phyloP scores from a whole-genome alignment of 2,329 filamentous ascomycete genomes.

The Magnaporthiopsis rhizophila region DNA sequence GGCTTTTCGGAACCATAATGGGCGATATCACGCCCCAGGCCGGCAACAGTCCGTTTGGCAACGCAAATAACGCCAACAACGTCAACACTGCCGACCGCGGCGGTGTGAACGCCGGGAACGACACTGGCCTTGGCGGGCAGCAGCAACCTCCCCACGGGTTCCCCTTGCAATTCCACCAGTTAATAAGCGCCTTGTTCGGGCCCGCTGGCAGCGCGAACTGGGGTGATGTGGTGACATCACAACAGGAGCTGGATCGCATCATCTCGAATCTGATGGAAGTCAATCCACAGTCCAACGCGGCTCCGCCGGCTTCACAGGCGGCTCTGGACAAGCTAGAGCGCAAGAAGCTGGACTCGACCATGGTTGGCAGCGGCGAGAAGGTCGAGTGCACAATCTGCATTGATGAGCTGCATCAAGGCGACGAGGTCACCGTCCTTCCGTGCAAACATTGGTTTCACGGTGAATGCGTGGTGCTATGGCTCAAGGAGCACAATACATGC shows the following conservation, averaged over 20 bases:
- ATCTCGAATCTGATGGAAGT: slow-evolving; percentile 85
- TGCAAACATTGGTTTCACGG: slow-evolving; percentile 95
- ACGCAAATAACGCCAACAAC: slow-evolving; percentile 14
- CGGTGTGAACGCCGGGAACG: slow-evolving; percentile 13
- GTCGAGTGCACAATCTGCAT: slow-evolving; percentile 95
- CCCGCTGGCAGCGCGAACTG: slow-evolving; percentile 42
- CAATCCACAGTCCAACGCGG: slow-evolving; percentile 66
- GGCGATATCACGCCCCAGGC: slow-evolving; percentile 20
- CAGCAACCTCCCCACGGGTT: slow-evolving; percentile 20
- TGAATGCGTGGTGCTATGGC: slow-evolving; percentile 72
- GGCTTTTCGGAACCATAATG: slow-evolving; percentile 39
- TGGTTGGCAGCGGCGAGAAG: slow-evolving; percentile 58
- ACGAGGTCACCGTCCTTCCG: slow-evolving; percentile 69
- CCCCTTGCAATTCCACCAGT: slow-evolving; percentile 37
- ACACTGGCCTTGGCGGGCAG: neutral
- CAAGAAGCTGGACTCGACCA: slow-evolving; percentile 59
- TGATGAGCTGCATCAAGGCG: slow-evolving; percentile 66
- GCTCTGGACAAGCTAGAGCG: slow-evolving; percentile 69
- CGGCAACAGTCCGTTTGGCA: slow-evolving; percentile 17
- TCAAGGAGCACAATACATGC: slow-evolving; percentile 87
- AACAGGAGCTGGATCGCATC: slow-evolving; percentile 84
- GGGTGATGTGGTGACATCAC: slow-evolving; percentile 81
- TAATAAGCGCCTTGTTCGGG: slow-evolving; percentile 44
- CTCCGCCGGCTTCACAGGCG: slow-evolving; percentile 68
- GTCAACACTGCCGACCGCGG: slow-evolving; percentile 14